phyloP scores from a whole-genome alignment of 2,329 filamentous ascomycete genomes.

The Pyricularia grisea region DNA sequence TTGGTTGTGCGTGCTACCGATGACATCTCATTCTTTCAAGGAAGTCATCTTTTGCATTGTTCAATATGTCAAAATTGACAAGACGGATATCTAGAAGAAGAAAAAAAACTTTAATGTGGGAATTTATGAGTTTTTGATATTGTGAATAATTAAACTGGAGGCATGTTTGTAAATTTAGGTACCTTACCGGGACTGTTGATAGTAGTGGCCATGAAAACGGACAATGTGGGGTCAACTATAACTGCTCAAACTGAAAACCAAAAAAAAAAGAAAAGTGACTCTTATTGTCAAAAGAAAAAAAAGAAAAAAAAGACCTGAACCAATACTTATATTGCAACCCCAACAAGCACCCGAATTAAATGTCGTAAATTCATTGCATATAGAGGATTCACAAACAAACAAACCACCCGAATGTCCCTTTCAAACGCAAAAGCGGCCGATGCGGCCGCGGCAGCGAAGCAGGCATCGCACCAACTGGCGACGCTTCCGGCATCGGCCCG shows the following conservation, averaged over 20 bases:
- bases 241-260: too few relatives aligned
- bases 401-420: constrained; percentile 62
- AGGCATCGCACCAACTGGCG: constrained; percentile 74
- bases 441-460: constrained; percentile 68
- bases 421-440: constrained; percentile 74
- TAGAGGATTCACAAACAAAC: neutral
- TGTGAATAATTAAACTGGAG: neutral
- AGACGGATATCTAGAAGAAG: too few relatives aligned
- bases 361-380: neutral
- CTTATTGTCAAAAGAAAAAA: neutral
- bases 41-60: neutral
- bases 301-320: too few relatives aligned
- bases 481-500: constrained; percentile 66
- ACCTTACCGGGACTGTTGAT: neutral
- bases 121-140: neutral
- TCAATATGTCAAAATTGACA: neutral
- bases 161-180: neutral
- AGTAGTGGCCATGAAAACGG: neutral
- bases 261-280: neutral
- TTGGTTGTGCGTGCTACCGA: neutral
- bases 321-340: too few relatives aligned
- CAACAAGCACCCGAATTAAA: too few relatives aligned
- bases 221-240: neutral
- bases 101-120: neutral
- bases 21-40: neutral